phyloP scores from a whole-genome alignment of 345 rosid genomes.

The Raphanus raphanistrum region DNA sequence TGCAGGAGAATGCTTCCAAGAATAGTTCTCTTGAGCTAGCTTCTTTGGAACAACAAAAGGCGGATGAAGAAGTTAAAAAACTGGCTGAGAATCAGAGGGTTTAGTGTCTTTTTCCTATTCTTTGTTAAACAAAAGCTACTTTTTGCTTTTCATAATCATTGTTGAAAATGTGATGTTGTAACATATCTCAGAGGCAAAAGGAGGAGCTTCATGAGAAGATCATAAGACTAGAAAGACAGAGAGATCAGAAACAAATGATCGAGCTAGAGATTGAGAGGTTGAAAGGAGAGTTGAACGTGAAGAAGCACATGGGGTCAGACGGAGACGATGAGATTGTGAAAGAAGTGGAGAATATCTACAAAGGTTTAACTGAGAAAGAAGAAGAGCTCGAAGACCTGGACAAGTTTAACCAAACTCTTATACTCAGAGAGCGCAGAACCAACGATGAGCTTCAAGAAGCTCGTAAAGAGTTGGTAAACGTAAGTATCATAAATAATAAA shows the following conservation, averaged over 20 bases:
- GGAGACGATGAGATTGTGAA: slow-evolving; percentile 61
- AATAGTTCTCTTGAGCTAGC: slow-evolving; percentile 81
- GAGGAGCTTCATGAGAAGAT: slow-evolving; percentile 77
- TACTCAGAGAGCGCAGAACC: slow-evolving; percentile 75
- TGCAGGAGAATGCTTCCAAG: slow-evolving; percentile 67
- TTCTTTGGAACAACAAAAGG: slow-evolving; percentile 73
- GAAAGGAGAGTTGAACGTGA: slow-evolving; percentile 71
- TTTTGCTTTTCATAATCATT: neutral
- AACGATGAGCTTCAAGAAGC: slow-evolving; percentile 94
- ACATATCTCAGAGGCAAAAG: slow-evolving; percentile 59
- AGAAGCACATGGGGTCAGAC: slow-evolving; percentile 78
- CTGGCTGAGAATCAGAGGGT: slow-evolving; percentile 90
- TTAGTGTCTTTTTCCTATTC: slow-evolving; percentile 25
- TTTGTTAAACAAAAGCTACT: neutral
- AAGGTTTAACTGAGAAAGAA: slow-evolving; percentile 70
- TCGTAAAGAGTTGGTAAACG: slow-evolving; percentile 80
- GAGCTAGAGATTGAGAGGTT: slow-evolving; percentile 84
- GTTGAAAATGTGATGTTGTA: neutral
- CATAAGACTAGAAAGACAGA: slow-evolving; percentile 65
- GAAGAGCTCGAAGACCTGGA: slow-evolving; percentile 67
- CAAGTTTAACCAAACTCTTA: slow-evolving; percentile 71
- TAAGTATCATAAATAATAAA: slow-evolving; percentile 31
- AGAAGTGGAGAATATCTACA: slow-evolving; percentile 53
- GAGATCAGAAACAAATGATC: slow-evolving; percentile 79
- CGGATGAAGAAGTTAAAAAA: slow-evolving; percentile 74